These are phyloP conservation scores for Fusarium drepaniforme DNA, from an alignment of 2,329 filamentous ascomycete species.

Conservation along the genomic window DNA sequence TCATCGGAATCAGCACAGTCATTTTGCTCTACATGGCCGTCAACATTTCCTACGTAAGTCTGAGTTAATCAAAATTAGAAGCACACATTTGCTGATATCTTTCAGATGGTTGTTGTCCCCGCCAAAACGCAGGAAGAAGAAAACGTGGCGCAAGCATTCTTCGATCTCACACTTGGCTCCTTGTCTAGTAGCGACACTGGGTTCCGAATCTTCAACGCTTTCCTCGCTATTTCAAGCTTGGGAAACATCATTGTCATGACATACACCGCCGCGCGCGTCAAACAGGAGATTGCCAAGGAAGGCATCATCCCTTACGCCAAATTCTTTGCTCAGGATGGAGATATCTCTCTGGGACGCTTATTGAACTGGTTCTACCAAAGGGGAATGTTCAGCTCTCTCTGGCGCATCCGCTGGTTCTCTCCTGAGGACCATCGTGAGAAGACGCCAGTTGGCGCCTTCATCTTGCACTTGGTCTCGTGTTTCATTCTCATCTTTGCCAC, in stretches of 20 bases:
- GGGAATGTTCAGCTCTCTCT: constrained; percentile 45
- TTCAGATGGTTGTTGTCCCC: constrained; percentile 55
- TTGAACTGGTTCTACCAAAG: constrained; percentile 47
- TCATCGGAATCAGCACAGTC: constrained; percentile 46
- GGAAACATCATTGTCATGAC: constrained; percentile 70
- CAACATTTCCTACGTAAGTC: constrained; percentile 52
- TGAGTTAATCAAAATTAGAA: fast-evolving
- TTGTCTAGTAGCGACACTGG: constrained; percentile 44
- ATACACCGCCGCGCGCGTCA: constrained; percentile 66
- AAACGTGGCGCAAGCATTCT: constrained; percentile 50
- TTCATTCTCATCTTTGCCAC: constrained; percentile 52
- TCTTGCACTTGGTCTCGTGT: constrained; percentile 50
- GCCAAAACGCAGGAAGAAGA: constrained; percentile 18
- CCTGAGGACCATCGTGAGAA: constrained; percentile 52
- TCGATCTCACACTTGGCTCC: constrained; percentile 48
- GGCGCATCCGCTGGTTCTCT: constrained; percentile 46
- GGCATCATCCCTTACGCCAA: constrained; percentile 64
- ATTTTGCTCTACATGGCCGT: constrained; percentile 51
- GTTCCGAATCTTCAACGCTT: constrained; percentile 57
- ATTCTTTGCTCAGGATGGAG: constrained; percentile 58
- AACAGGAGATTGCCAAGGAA: constrained; percentile 72
- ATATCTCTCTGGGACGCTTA: constrained; percentile 50
- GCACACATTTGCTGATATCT: background rate
- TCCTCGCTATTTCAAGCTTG: constrained; percentile 66
- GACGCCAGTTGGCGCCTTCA: constrained; percentile 51